Base-by-base conservation (phyloP, 345 rosid genomes). In the Melaleuca alternifolia region DNA sequence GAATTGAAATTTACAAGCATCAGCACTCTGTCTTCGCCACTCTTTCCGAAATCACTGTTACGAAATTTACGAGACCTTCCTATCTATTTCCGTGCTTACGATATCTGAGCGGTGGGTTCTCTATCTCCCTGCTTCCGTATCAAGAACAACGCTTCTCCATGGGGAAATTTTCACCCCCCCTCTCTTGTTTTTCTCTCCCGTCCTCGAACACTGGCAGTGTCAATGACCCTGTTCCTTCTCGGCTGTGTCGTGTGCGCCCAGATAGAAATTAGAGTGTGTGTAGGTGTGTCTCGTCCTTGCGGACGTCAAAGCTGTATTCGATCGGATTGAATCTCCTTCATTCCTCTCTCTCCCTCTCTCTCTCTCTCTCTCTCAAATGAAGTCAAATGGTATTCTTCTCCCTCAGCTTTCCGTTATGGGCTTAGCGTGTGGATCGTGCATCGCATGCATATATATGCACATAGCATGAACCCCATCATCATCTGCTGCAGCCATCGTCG, bases 281-380 rank as follows among this genome's bases (percentile, higher is more conserved):
- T 82, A 83, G 77, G 84, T 79, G 61, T 82, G 92, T 88, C 93
- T 90, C 96, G 33, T 82, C 59, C 96, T 96, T 93, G 97, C 97
- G 99, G 98, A 96, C 98, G 98, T 95, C 98, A 95, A 95, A 92
- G 82, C 89, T 90, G 89, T 87, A 95, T 95, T 94, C 91, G 90
- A 95, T 95, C 91, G 79, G 94, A 92, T 95, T 93, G 89, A 94
- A 92, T 92, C 89, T 89, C 90, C 87, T 89, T 87, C 92, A 79
- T 88, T 90, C 91, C 85, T 87, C 71, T 83, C 81, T 61, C 85
- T 89, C 79, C 83, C 59, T 57, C 86, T 46, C 88, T 54, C 16
- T 87, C 89, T 87, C 85, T 87, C 91, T 87, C 88, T 87, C 88
- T 84, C 88, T 86, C 87, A 86, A 88, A 85, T 44, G 90, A 92